Percentiles rank a stretch among this genome's conserved stretches.
These are phyloP conservation scores for Leccinum longicurvipes DNA, from an alignment of 768 basidiomycete genomes.

Conservation along the genomic window DNA sequence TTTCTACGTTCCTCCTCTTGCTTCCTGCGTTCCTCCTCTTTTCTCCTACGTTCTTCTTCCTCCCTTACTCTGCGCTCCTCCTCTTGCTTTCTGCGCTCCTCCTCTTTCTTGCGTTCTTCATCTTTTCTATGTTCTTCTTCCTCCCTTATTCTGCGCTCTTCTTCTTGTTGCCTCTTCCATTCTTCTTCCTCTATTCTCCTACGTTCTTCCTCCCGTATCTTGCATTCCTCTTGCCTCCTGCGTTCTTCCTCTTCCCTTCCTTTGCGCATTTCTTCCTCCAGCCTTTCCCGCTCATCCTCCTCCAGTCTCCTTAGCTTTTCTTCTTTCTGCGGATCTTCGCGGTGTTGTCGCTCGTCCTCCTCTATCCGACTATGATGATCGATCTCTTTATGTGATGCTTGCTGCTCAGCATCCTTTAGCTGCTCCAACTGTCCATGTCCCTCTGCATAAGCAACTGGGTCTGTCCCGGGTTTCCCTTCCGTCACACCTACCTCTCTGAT, in stretches of 20 bases:
- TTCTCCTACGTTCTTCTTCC: not conserved
- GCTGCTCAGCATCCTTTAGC: not conserved
- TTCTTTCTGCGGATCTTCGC: conserved; percentile 21
- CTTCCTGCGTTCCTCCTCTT: conserved; percentile 27
- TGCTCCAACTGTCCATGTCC: not conserved
- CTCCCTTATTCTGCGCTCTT: conserved; percentile 20
- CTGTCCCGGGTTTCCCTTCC: conserved; percentile 22
- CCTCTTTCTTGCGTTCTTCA: conserved; percentile 8
- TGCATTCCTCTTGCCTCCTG: conserved; percentile 9
- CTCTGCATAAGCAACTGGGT: not conserved
- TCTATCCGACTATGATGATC: not conserved
- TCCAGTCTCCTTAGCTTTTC: conserved; percentile 15
- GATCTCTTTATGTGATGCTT: not conserved
- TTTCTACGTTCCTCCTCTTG: conserved; percentile 9
- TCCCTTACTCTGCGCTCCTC: not conserved
- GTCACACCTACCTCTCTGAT: conserved; percentile 41
- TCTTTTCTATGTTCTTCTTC: conserved; percentile 17
- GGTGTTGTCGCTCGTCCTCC: conserved; percentile 1
- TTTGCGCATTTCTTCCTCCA: conserved; percentile 33
- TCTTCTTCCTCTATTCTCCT: conserved; percentile 34
- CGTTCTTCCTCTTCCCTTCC: conserved; percentile 24
- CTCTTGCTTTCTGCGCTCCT: conserved; percentile 4
- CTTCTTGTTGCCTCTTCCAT: conserved; percentile 41
- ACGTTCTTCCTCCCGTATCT: not conserved
- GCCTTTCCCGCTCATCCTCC: conserved; percentile 41